A percentile compares a stretch with the other conserved stretches of the same genome.
Conservation (phyloP, 257 asterid species). For the Salvia miltiorrhiza region DNA sequence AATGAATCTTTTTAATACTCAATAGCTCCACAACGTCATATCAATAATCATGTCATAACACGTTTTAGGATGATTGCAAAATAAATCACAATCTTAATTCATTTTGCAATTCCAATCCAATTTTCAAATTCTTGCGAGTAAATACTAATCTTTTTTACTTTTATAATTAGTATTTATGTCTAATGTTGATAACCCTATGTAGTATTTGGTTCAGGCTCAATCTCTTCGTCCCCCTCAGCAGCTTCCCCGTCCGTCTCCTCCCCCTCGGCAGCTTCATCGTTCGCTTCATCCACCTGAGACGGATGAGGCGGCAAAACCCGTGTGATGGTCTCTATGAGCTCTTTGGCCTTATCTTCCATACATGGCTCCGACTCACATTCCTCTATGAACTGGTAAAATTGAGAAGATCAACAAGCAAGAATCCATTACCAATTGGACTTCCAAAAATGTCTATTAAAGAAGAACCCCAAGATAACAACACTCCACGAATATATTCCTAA, state of each 20-base stretch:
- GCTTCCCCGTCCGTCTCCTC: slow-evolving; percentile 11
- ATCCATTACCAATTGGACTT: neutral
- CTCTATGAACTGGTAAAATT: slow-evolving; percentile 51
- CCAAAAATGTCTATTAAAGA: neutral
- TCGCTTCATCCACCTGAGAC: slow-evolving; percentile 21
- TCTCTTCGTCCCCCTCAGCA: slow-evolving; percentile 25
- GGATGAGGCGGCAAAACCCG: slow-evolving; percentile 58
- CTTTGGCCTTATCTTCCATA: slow-evolving; percentile 36
- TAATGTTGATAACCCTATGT: no score
- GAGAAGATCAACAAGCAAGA: neutral
- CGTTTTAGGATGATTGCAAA: no score
- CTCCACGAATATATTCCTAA: neutral
- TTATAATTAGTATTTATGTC: no score
- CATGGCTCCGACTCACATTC: slow-evolving; percentile 48
- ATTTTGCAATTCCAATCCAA: no score
- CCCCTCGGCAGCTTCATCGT: slow-evolving; percentile 21
- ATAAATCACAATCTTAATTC: no score
- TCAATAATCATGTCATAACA: no score
- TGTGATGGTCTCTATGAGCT: slow-evolving; percentile 35
- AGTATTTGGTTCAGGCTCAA: neutral
- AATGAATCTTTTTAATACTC: no score
- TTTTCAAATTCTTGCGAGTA: no score
- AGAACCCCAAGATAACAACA: neutral
- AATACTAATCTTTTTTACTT: no score
- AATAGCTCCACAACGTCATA: no score